phyloP scores from a whole-genome alignment of 257 asterid species.

The Phtheirospermum japonicum region DNA sequence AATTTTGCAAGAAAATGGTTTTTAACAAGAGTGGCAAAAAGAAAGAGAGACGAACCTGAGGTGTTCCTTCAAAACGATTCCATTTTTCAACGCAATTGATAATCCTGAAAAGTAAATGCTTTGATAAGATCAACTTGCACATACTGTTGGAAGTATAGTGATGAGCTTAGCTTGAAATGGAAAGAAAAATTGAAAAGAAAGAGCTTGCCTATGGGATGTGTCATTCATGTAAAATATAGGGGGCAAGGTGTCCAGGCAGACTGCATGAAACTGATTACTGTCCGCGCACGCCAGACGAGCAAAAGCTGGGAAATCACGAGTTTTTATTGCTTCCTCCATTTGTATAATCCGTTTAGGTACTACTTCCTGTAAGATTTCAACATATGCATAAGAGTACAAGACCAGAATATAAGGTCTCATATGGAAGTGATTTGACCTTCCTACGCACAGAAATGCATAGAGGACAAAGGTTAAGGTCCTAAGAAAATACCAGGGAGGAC shows the following conservation, averaged over 20 bases:
- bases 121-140: not conserved
- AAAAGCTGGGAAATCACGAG: slow-evolving; percentile 79
- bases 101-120: slow-evolving; percentile 56
- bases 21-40: not conserved
- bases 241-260: slow-evolving; percentile 87
- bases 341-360: slow-evolving; percentile 79
- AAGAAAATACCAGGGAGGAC: slow-evolving; percentile 5
- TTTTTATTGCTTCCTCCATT: slow-evolving; percentile 91
- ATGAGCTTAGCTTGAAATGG: too few relatives aligned
- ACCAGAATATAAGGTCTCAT: too few relatives aligned
- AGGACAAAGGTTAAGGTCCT: slow-evolving; percentile 11
- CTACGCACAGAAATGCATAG: not conserved
- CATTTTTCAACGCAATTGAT: slow-evolving; percentile 89
- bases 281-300: slow-evolving; percentile 81
- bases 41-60: slow-evolving; percentile 54
- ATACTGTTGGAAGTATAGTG: slow-evolving; percentile 6
- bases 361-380: slow-evolving; percentile 59
- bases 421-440: too few relatives aligned
- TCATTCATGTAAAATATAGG: slow-evolving; percentile 99
- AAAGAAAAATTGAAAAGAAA: not conserved
- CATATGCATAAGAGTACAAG: not conserved
- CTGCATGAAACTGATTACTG: slow-evolving; percentile 98
- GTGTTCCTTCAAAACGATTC: slow-evolving; percentile 84
- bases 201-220: slow-evolving; percentile 83
- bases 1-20: too few relatives aligned